Percentiles rank a stretch among this genome's conserved stretches.
Conservation (phyloP, 257 asterid species). For the Verbascum thapsus region DNA sequence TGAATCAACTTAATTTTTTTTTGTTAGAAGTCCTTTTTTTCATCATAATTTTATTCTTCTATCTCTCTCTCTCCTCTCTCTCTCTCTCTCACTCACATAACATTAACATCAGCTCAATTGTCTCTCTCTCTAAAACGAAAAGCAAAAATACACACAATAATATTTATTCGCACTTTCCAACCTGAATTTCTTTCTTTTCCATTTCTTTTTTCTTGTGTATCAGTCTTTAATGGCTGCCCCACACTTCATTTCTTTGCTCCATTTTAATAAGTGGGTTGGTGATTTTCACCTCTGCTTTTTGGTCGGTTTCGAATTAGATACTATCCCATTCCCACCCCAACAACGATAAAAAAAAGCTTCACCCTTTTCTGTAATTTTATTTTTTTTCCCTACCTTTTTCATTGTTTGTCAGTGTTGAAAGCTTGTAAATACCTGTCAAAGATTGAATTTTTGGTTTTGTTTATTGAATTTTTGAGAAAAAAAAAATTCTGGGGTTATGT, state of each 20-base stretch:
- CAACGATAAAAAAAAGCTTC: too few species aligned
- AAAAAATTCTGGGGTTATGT: conserved; percentile 31
- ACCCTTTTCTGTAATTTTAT: too few species aligned
- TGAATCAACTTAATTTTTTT: too few species aligned
- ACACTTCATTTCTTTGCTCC: conserved; percentile 48
- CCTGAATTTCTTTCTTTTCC: conserved; percentile 33
- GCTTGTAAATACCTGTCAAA: conserved; percentile 48
- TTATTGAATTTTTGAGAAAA: conserved; percentile 8
- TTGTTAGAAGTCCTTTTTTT: too few species aligned
- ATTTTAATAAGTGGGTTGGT: conserved; percentile 54
- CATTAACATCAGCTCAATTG: too few species aligned
- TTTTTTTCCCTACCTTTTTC: conserved; percentile 5
- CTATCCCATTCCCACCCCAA: conserved; percentile 35
- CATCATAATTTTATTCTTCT: too few species aligned
- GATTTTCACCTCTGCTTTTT: conserved; percentile 46
- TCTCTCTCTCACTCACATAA: too few species aligned
- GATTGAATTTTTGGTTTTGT: conserved; percentile 38
- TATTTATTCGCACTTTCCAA: conserved; percentile 45
- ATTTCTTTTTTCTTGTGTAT: conserved; percentile 17
- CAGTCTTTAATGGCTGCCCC: conserved; percentile 80
- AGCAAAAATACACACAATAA: conserved; percentile 8
- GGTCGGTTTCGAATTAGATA: conserved; percentile 58
- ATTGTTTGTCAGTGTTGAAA: conserved; percentile 22
- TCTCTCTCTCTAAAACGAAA: conserved; percentile 29
- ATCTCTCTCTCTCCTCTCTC: too few species aligned